Conservation (phyloP, 2,329 filamentous ascomycete species). For the Tolypocladium endophyticum region DNA sequence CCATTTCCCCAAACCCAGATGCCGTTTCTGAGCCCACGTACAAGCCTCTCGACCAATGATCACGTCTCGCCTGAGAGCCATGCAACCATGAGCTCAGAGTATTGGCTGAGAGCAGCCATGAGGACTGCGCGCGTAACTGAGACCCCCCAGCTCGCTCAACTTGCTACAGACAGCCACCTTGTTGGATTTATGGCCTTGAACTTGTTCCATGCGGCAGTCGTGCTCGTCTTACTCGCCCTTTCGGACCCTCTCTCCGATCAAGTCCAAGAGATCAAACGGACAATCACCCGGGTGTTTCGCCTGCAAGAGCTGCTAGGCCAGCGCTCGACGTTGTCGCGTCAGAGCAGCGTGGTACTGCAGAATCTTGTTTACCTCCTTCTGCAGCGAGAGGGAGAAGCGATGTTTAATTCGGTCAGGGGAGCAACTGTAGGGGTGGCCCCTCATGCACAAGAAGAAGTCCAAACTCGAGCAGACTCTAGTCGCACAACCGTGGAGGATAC, state of each 20-base stretch:
- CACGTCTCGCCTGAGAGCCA: neutral
- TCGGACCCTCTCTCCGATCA: slow-evolving; percentile 29
- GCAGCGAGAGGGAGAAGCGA: neutral
- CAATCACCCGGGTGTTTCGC: slow-evolving; percentile 28
- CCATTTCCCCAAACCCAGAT: neutral
- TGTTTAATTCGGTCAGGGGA: neutral
- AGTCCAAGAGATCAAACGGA: slow-evolving; percentile 30
- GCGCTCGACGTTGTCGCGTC: neutral
- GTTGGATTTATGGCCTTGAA: slow-evolving; percentile 33
- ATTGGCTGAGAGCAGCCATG: slow-evolving; percentile 26
- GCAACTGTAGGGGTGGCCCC: neutral
- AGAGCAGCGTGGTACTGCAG: neutral
- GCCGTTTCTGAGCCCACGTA: neutral
- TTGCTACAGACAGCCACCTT: slow-evolving; percentile 29
- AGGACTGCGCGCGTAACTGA: slow-evolving; percentile 25
- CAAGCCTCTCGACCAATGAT: neutral
- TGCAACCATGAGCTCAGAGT: slow-evolving; percentile 10
- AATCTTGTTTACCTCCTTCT: neutral
- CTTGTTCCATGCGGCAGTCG: slow-evolving; percentile 31
- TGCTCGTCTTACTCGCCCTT: slow-evolving; percentile 29
- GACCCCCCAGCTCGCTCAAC: slow-evolving; percentile 19
- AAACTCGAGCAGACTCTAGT: neutral
- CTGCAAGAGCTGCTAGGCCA: slow-evolving; percentile 20
- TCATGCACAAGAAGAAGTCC: neutral
- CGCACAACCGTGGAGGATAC: neutral